Percentiles rank a stretch among this genome's conserved stretches.
Conservation (phyloP, 305 asterid genomes). For the Euphrasia arctica region DNA sequence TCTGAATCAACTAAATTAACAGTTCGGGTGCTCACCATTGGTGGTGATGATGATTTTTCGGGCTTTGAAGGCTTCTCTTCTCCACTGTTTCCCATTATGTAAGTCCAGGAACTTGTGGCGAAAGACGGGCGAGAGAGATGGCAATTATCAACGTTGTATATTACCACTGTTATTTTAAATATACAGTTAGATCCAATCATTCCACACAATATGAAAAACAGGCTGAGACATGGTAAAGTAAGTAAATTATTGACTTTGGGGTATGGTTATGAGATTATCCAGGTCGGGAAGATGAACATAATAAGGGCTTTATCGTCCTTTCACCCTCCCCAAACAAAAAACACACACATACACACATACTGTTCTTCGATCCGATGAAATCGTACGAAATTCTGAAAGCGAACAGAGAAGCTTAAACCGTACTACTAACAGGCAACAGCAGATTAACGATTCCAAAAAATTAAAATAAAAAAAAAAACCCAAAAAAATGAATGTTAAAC, state of each 20-base stretch:
- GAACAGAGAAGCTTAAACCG: too few species aligned
- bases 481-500: too few species aligned
- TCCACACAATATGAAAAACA: background rate
- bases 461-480: background rate
- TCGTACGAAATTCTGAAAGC: background rate
- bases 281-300: constrained; percentile 20
- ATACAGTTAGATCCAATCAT: too few species aligned
- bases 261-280: background rate
- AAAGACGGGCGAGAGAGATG: constrained; percentile 18
- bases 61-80: constrained; percentile 60
- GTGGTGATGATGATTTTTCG: constrained; percentile 61
- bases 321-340: constrained; percentile 21
- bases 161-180: background rate
- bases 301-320: constrained; percentile 38
- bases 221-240: constrained; percentile 23
- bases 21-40: constrained; percentile 41
- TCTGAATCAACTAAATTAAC: constrained; percentile 3
- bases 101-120: background rate
- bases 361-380: constrained; percentile 7
- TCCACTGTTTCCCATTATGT: constrained; percentile 76
- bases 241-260: background rate
- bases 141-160: constrained; percentile 10
- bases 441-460: too few species aligned
- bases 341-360: background rate
- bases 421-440: too few species aligned